Percentiles rank a stretch among this genome's conserved stretches.
These are phyloP conservation scores for Corymbia citriodora DNA, from an alignment of 441 rosid species.

Conservation along the genomic window DNA sequence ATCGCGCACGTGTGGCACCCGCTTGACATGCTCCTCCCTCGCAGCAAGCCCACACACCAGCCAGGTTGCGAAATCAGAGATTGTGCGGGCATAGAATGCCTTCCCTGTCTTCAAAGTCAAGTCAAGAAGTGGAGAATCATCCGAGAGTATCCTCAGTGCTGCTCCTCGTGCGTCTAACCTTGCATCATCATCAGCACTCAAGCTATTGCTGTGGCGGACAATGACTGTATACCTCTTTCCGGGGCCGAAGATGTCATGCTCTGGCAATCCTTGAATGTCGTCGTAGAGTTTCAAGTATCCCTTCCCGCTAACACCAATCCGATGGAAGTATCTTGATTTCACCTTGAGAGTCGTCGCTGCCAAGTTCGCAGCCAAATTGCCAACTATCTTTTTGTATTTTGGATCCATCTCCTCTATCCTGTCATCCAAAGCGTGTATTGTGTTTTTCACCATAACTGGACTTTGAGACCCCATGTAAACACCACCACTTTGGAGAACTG, in stretches of 20 bases:
- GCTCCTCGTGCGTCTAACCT: slow-evolving; percentile 69
- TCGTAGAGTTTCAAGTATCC: slow-evolving; percentile 46
- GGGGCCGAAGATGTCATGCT: slow-evolving; percentile 43
- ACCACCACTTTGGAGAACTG: slow-evolving; percentile 52
- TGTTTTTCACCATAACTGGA: slow-evolving; percentile 62
- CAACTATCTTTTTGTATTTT: slow-evolving; percentile 58
- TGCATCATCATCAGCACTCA: slow-evolving; percentile 73
- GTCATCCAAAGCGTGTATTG: slow-evolving; percentile 56
- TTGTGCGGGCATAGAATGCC: slow-evolving; percentile 64
- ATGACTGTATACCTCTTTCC: slow-evolving; percentile 46
- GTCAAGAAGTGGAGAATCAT: slow-evolving; percentile 41
- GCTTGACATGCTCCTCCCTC: slow-evolving; percentile 54
- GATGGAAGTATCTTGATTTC: slow-evolving; percentile 61
- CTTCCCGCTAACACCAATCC: slow-evolving; percentile 56
- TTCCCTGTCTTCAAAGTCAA: slow-evolving; percentile 67
- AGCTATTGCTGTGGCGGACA: slow-evolving; percentile 64
- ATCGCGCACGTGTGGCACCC: slow-evolving; percentile 53
- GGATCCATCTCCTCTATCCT: slow-evolving; percentile 73
- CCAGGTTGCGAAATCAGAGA: slow-evolving; percentile 69
- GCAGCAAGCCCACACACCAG: slow-evolving; percentile 66
- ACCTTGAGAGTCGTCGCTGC: slow-evolving; percentile 64
- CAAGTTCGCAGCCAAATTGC: slow-evolving; percentile 54
- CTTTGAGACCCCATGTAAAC: slow-evolving; percentile 56
- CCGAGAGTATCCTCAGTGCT: slow-evolving; percentile 43
- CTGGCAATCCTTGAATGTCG: slow-evolving; percentile 36